Percentiles rank a stretch among this genome's conserved stretches.
phyloP scores from a whole-genome alignment of 371 early-diverging fungal species.

The Catenaria anguillulae region DNA sequence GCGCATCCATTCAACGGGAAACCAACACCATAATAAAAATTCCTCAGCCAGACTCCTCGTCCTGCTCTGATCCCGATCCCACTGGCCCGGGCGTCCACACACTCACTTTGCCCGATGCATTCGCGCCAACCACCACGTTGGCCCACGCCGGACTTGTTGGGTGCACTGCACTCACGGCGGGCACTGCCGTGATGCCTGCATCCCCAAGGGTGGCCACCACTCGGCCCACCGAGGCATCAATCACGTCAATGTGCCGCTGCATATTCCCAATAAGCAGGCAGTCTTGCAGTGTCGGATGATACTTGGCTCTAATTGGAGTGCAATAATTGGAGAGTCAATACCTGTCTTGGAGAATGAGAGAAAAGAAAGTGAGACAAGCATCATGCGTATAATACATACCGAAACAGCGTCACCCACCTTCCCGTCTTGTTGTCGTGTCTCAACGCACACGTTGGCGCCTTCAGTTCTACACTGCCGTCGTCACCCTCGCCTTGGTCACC shows the following conservation, averaged over 20 bases:
- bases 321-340: not conserved
- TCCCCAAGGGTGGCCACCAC: not conserved
- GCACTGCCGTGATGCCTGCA: not conserved
- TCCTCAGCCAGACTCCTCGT: no score
- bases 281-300: not conserved
- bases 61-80: no score
- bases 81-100: not conserved
- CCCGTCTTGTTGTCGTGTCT: conserved; percentile 6
- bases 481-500: not conserved
- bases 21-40: no score
- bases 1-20: no score
- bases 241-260: not conserved
- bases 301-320: conserved; percentile 1
- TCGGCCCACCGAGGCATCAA: not conserved
- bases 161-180: conserved; percentile 2
- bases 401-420: not conserved
- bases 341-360: not conserved
- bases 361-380: not conserved
- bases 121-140: not conserved
- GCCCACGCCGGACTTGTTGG: not conserved
- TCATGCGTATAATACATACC: not conserved
- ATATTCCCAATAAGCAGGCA: conserved; percentile 3
- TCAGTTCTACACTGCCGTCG: not conserved
- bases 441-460: not conserved
- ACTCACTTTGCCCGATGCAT: not conserved